Evolutionary conservation across 306 rosid species (phyloP), one percentile per base, ranked within the genome.

Genomic region (Lotus japonicus): DNA sequence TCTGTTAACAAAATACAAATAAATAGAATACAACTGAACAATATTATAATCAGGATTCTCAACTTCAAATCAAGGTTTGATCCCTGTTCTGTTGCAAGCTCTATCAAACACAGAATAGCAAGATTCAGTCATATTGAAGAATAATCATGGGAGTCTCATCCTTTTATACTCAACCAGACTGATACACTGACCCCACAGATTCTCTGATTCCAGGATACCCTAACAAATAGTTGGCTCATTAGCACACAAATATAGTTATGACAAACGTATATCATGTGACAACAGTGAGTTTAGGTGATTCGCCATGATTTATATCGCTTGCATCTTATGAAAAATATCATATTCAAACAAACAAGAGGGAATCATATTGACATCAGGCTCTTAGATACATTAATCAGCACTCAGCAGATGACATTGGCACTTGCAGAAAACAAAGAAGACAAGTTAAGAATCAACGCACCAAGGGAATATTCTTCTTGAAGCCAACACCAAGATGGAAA

Each of bases 401-500:
- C 52, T 51, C 26, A 21, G 1, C 26, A 21, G n/a, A n/a, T n/a
- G n/a, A n/a, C n/a, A n/a, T n/a, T n/a, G n/a, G n/a, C n/a, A n/a
- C n/a, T n/a, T 33, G 35, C 57, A 28, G 44, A 59, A 43, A 12
- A 18, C 4, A 58, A 48, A 63, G 44, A 68, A 58, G 49, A 49
- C 2, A 57, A 49, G 9, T 18, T 51, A 56, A 26, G 49, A 70
- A 60, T 31, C 36, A 70, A 66, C 63, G 79, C 80, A 95, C 99
- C 96, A 88, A 75, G 26, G 84, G 81, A 64, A 87, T 79, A 70
- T 87, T 91, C 79, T 87, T 88, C 82, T 88, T 87, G 69, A 95
- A 90, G 66, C 97, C 99, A 6, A 88, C 88, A 59, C 99, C 99
- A 23, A 87, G 77, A 79, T 95, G 99, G 65, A 95, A 95, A 96